phyloP scores from a whole-genome alignment of 768 basidiomycete genomes.

The Hemileccinum impolitum region DNA sequence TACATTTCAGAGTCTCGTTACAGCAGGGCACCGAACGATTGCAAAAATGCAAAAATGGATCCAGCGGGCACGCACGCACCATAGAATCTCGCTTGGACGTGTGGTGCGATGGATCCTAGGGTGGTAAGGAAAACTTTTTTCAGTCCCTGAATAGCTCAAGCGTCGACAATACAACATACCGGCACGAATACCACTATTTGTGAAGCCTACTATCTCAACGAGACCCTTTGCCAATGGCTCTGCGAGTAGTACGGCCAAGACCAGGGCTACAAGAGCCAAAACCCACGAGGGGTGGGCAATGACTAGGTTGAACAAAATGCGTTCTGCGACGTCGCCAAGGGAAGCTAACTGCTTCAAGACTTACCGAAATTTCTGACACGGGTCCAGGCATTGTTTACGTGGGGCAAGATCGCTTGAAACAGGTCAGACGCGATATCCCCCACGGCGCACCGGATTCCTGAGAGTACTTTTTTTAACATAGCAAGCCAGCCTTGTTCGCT shows the following conservation, averaged over 20 bases:
- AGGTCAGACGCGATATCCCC: not conserved
- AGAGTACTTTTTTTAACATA: not conserved
- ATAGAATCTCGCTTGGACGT: not conserved
- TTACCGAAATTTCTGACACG: not conserved
- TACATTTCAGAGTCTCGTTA: too few species aligned
- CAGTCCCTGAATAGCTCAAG: not conserved
- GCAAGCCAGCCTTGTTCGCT: not conserved
- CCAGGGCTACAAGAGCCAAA: not conserved
- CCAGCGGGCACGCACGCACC: constrained; percentile 1
- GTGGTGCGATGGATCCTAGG: constrained; percentile 6
- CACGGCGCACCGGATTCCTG: rapidly evolving
- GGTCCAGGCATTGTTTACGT: not conserved
- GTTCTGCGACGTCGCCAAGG: not conserved
- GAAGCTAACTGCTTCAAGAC: not conserved
- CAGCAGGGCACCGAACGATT: constrained; percentile 6
- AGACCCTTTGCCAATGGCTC: not conserved
- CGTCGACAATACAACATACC: constrained; percentile 4
- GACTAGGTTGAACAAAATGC: not conserved
- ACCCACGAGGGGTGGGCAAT: not conserved
- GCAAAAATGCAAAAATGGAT: constrained; percentile 1
- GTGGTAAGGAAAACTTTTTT: not conserved
- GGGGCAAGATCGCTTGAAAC: not conserved
- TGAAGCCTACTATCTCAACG: not conserved
- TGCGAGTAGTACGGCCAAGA: not conserved
- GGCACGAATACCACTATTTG: rapidly evolving